A percentile compares a stretch with the other conserved stretches of the same genome.
Evolutionary conservation across 2,329 filamentous ascomycete species (phyloP).

Genomic region (Ilyonectria destructans): DNA sequence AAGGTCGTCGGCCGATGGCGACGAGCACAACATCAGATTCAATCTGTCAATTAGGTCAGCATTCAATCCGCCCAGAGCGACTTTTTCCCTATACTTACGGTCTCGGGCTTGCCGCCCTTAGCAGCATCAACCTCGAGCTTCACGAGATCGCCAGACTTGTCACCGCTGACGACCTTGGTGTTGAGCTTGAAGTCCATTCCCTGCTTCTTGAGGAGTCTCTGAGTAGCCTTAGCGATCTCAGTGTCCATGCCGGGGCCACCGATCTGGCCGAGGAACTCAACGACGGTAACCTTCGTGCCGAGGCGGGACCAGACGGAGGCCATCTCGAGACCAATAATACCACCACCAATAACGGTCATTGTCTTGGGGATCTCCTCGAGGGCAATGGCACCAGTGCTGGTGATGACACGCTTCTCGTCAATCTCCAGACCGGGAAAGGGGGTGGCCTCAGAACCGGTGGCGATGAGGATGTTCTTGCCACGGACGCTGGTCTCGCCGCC

Average conservation of each 20-base stretch:
- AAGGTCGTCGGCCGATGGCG: constrained; percentile 95
- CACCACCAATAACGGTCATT: constrained; percentile 97
- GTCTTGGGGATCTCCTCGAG: constrained; percentile 94
- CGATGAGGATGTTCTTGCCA: constrained; percentile 98
- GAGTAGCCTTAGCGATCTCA: constrained; percentile 91
- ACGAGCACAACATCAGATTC: constrained; percentile 97
- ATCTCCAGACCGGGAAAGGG: constrained; percentile 97
- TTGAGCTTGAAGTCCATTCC: constrained; percentile 98
- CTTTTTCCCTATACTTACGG: constrained; percentile 69
- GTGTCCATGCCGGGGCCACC: constrained; percentile 97
- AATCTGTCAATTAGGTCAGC: constrained; percentile 69
- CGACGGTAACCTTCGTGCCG: constrained; percentile 94
- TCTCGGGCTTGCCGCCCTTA: constrained; percentile 96
- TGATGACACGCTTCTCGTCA: constrained; percentile 97
- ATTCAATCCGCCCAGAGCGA: constrained; percentile 11
- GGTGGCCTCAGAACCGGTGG: constrained; percentile 94
- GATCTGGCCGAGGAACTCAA: constrained; percentile 96
- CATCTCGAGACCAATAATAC: constrained; percentile 99
- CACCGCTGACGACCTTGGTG: constrained; percentile 93
- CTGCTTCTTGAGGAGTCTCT: constrained; percentile 96
- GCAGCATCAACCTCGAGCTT: constrained; percentile 91
- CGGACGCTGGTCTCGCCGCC: constrained; percentile 90
- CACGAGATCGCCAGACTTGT: constrained; percentile 83
- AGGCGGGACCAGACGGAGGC: constrained; percentile 96
- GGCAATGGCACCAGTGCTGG: constrained; percentile 94